phyloP scores from a whole-genome alignment of 805 yeast species.

The Pichia gijzeniarum region DNA sequence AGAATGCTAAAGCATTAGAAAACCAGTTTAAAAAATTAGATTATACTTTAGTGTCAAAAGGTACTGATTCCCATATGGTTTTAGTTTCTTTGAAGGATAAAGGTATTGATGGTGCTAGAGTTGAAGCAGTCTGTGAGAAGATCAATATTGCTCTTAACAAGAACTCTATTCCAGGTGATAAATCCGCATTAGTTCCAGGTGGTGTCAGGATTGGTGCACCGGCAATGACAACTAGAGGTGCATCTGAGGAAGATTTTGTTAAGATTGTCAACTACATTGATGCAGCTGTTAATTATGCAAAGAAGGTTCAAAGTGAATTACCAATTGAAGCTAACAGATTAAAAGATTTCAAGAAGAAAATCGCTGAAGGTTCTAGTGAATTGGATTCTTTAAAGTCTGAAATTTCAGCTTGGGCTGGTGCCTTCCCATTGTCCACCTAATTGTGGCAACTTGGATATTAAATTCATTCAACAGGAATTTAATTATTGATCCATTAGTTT shows the following conservation, averaged over 20 bases:
- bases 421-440: slow-evolving; percentile 62
- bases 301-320: slow-evolving; percentile 64
- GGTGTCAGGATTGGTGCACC: slow-evolving; percentile 98
- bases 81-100: slow-evolving; percentile 82
- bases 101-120: slow-evolving; percentile 94
- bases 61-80: slow-evolving; percentile 97
- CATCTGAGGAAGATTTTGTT: slow-evolving; percentile 79
- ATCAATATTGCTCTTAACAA: slow-evolving; percentile 94
- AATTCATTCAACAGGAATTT: slow-evolving; percentile 5
- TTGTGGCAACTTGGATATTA: not conserved
- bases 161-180: slow-evolving; percentile 97
- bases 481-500: not conserved
- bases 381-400: slow-evolving; percentile 65
- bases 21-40: slow-evolving; percentile 61
- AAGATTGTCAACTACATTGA: slow-evolving; percentile 77
- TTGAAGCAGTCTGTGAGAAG: slow-evolving; percentile 90
- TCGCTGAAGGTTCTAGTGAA: slow-evolving; percentile 65
- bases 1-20: slow-evolving; percentile 84
- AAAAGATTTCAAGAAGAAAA: slow-evolving; percentile 88
- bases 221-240: slow-evolving; percentile 97
- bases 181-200: slow-evolving; percentile 92
- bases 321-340: slow-evolving; percentile 93
- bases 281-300: slow-evolving; percentile 70
- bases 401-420: slow-evolving; percentile 87
- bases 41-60: slow-evolving; percentile 82